Base-by-base conservation (phyloP, 2,329 filamentous ascomycete genomes). In the Drechslera avenae region DNA sequence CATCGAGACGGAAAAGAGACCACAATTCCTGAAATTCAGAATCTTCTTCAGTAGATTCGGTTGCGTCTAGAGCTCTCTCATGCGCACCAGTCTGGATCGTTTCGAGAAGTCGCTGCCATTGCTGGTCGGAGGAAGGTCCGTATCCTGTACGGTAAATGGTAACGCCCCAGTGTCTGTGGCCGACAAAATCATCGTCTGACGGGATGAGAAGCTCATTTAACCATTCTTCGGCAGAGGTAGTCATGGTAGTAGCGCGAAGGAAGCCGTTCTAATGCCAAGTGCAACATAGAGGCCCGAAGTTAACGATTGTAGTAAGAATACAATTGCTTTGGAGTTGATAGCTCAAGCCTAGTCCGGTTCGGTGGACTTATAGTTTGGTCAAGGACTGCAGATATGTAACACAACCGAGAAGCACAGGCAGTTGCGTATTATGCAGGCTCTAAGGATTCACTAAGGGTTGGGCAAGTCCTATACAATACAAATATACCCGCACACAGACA, bases 81-180 rank as follows among this genome's bases (percentile, higher is more conserved):
- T 42, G 16, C 33, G 54, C 51, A 17, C 41, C 5, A 16, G 39
- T 39, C 8, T 47, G 31, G 8, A 59, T 56, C 9, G 26, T 56
- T 16, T 61, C 12, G 34, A 57, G 45, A 46, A 61, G 42, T 43
- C 37, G 28, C 39, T 53, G 39, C 56, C 54, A 61, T 52, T 42
- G 50, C 41, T 59, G 30, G 30, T 59, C 49, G 26, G 58, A 49
- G 4, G 39, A 43, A n/a, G 47, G 43, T 14, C 50, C 44, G 32
- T 57, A 57, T 19, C 34, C 39, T 3, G 49, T 59, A n/a, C 54
- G 56, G 33, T 61, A 59, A 30, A 61, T 57, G 9, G 56, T 59
- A 42, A 55, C 57, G 40, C 58, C 56, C 56, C 49, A 59, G 21
- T 51, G 41, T 18, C 54, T 43, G 10, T 37, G 6, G 23, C 39